Evolutionary conservation across 73 alveolate genomes (phyloP).

Genomic region (Breviolum minutum): DNA sequence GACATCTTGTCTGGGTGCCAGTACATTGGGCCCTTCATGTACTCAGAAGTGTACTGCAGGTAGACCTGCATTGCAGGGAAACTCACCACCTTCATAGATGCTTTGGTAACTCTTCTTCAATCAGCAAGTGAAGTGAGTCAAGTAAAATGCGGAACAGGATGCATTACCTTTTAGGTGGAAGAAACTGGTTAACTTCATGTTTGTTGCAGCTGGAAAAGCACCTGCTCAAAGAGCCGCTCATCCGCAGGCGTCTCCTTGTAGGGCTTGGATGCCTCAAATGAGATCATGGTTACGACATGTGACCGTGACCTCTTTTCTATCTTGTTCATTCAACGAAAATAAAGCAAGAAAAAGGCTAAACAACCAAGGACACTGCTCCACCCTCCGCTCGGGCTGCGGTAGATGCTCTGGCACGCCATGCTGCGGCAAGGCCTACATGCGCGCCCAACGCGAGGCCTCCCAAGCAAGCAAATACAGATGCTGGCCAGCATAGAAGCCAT

Average conservation of each 20-base stretch:
- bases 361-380: conserved; percentile 33
- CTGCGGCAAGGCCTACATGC: conserved; percentile 80
- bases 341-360: not conserved
- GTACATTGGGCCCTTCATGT: conserved; percentile 95
- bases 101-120: not conserved
- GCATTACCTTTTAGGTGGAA: not conserved
- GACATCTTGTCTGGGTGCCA: conserved; percentile 84
- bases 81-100: too few species aligned
- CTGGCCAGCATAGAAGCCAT: too few species aligned
- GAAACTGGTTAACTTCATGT: not conserved
- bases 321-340: too few species aligned
- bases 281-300: too few species aligned
- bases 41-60: conserved; percentile 94
- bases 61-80: conserved; percentile 24
- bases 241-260: conserved; percentile 76
- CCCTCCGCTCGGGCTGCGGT: conserved; percentile 90
- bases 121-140: too few species aligned
- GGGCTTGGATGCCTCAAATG: not conserved
- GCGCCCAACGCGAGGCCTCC: conserved; percentile 49
- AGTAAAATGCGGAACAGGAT: too few species aligned
- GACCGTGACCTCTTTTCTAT: too few species aligned
- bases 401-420: conserved; percentile 67
- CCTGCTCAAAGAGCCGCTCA: conserved; percentile 94
- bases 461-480: not conserved
- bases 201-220: not conserved